phyloP scores from a whole-genome alignment of 2,329 filamentous ascomycete genomes.

The Fusarium sp. region DNA sequence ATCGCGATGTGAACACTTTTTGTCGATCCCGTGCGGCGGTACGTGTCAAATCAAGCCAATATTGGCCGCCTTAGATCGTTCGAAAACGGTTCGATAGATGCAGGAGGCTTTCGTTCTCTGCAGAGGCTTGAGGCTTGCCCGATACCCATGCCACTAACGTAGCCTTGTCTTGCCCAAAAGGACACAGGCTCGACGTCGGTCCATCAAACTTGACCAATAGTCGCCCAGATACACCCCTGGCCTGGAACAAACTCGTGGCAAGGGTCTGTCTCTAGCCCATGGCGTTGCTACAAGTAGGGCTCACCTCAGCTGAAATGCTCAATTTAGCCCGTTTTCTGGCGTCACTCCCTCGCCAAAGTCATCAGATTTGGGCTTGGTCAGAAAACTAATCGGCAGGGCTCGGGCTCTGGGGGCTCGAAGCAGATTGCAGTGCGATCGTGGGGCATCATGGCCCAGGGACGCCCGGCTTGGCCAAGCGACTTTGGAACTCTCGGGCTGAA shows the following conservation, averaged over 20 bases:
- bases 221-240: slow-evolving; percentile 32
- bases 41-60: slow-evolving; percentile 16
- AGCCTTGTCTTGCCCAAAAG: slow-evolving; percentile 31
- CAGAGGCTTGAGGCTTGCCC: slow-evolving; percentile 27
- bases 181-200: slow-evolving; percentile 26
- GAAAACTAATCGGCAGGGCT: slow-evolving; percentile 34
- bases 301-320: slow-evolving; percentile 54
- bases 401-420: slow-evolving; percentile 27
- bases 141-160: slow-evolving; percentile 13
- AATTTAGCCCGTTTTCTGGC: slow-evolving; percentile 42
- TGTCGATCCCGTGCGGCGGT: slow-evolving; percentile 25
- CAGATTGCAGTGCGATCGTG: slow-evolving; percentile 48
- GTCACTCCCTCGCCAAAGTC: slow-evolving; percentile 42
- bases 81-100: slow-evolving; percentile 34
- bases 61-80: slow-evolving; percentile 20
- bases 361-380: slow-evolving; percentile 34
- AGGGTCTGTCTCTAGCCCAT: slow-evolving; percentile 41
- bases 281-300: slow-evolving; percentile 47
- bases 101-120: slow-evolving; percentile 20
- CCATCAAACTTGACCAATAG: slow-evolving; percentile 43
- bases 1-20: slow-evolving; percentile 15
- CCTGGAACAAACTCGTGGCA: slow-evolving; percentile 46
- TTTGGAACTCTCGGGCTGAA: slow-evolving; percentile 43
- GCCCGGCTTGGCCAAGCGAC: slow-evolving; percentile 28
- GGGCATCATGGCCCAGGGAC: slow-evolving; percentile 40